Percentiles rank a stretch among this genome's conserved stretches.
Conservation (phyloP, 192 early-diverging fungal species). For the Podila horticola region DNA sequence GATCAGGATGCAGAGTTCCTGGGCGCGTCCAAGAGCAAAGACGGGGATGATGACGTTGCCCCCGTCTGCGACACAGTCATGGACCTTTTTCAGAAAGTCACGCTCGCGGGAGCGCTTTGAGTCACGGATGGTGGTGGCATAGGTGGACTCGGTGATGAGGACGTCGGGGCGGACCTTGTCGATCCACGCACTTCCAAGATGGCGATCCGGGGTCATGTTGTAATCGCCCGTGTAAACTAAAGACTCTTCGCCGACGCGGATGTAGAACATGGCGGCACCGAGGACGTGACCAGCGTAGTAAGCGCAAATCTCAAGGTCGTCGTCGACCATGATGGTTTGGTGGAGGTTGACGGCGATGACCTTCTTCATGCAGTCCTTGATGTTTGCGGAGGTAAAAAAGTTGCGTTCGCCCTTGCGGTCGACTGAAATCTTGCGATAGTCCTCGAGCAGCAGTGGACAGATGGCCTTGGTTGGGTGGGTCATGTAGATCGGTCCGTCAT, state of each 20-base stretch:
- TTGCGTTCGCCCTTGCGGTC: constrained; percentile 90
- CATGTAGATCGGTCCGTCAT: constrained; percentile 98
- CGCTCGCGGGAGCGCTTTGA: constrained; percentile 93
- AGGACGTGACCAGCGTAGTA: constrained; percentile 99
- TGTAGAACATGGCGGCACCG: constrained; percentile 97
- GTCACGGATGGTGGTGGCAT: constrained; percentile 95
- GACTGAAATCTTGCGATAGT: constrained; percentile 92
- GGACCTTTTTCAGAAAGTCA: constrained; percentile 92
- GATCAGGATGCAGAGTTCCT: constrained; percentile 96
- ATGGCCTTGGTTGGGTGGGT: constrained; percentile 97
- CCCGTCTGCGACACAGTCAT: constrained; percentile 77
- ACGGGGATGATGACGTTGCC: constrained; percentile 96
- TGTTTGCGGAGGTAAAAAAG: constrained; percentile 89
- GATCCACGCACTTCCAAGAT: constrained; percentile 97
- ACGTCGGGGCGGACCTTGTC: constrained; percentile 91
- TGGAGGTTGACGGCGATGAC: constrained; percentile 89
- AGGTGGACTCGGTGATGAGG: constrained; percentile 97
- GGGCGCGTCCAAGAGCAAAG: constrained; percentile 98
- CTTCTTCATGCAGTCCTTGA: constrained; percentile 96
- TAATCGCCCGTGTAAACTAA: constrained; percentile 91
- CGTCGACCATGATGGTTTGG: constrained; percentile 86
- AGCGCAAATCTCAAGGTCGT: constrained; percentile 82
- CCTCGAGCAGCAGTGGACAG: constrained; percentile 90
- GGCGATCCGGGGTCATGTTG: constrained; percentile 91
- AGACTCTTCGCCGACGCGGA: constrained; percentile 78